Evolutionary conservation across 2,329 filamentous ascomycete genomes (phyloP).

Genomic region (Aspergillus brunneoviolaceus): DNA sequence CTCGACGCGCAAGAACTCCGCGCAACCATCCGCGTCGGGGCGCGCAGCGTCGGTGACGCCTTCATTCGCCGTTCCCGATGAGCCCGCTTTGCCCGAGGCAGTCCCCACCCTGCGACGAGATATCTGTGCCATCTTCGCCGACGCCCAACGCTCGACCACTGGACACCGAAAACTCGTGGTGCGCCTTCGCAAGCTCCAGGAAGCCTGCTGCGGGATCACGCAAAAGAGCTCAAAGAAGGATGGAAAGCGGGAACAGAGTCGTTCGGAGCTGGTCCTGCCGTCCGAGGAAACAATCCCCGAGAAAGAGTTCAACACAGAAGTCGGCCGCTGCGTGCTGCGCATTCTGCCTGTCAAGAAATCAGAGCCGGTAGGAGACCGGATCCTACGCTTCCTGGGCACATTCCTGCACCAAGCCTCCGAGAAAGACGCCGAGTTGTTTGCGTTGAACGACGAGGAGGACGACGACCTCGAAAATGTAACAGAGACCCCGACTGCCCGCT

Average conservation of each 20-base stretch:
- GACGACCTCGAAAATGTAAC: conserved; percentile 67
- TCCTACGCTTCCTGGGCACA: conserved; percentile 80
- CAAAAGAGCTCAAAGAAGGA: conserved; percentile 37
- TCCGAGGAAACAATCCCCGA: conserved; percentile 71
- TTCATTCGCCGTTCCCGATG: conserved; percentile 59
- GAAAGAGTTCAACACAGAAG: conserved; percentile 81
- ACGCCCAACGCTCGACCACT: conserved; percentile 85
- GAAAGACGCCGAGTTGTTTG: conserved; percentile 67
- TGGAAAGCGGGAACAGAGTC: conserved; percentile 50
- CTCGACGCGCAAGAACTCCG: conserved; percentile 41
- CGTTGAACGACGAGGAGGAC: conserved; percentile 59
- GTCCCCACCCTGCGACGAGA: conserved; percentile 65
- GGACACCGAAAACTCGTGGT: conserved; percentile 88
- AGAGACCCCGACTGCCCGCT: conserved; percentile 79
- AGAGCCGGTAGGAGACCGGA: conserved; percentile 81
- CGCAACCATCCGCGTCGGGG: conserved; percentile 60
- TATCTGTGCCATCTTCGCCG: conserved; percentile 70
- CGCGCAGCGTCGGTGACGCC: conserved; percentile 61
- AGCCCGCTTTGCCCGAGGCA: conserved; percentile 47
- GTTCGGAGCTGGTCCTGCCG: conserved; percentile 47
- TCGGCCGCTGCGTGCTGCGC: conserved; percentile 77
- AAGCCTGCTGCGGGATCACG: conserved; percentile 67
- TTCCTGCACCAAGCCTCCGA: conserved; percentile 72
- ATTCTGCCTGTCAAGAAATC: conserved; percentile 88
- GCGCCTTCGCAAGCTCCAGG: conserved; percentile 84